These are phyloP conservation scores for Pseudocohnilembus persalinus DNA, from an alignment of 169 alveolate species.

Conservation along the genomic window DNA sequence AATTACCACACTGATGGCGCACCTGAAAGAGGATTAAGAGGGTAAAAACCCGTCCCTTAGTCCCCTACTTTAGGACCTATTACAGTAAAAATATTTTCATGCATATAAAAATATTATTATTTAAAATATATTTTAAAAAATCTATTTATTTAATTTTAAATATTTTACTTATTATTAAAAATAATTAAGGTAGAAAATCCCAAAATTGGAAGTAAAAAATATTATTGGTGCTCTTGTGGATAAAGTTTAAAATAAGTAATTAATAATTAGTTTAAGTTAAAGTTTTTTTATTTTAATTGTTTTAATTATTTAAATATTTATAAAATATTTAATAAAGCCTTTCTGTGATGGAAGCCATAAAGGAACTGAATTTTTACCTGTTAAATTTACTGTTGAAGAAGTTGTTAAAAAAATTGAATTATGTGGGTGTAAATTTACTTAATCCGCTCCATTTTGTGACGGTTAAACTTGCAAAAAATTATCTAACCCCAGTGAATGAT, in stretches of 20 bases:
- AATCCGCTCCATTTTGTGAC: slow-evolving; percentile 69
- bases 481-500: not conserved
- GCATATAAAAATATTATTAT: not conserved
- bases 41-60: slow-evolving; percentile 31
- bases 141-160: not conserved
- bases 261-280: not conserved
- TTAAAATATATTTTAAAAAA: not conserved
- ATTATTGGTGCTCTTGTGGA: slow-evolving; percentile 68
- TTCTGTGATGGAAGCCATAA: slow-evolving; percentile 72
- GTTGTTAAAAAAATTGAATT: slow-evolving; percentile 40
- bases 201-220: slow-evolving; percentile 47
- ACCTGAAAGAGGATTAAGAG: slow-evolving; percentile 16
- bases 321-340: slow-evolving; percentile 45
- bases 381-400: slow-evolving; percentile 66
- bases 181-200: slow-evolving; percentile 44
- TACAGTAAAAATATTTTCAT: slow-evolving; percentile 1
- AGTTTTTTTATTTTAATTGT: not conserved
- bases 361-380: slow-evolving; percentile 63
- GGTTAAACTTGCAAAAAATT: slow-evolving; percentile 51
- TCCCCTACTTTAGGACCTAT: slow-evolving; percentile 44
- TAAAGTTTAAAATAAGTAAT: slow-evolving; percentile 43
- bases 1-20: not conserved
- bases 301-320: not conserved
- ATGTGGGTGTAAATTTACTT: slow-evolving; percentile 77
- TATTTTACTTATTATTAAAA: not conserved